Evolutionary conservation across 75 land plant species (phyloP).

Genomic region (Picea sitchensis): DNA sequence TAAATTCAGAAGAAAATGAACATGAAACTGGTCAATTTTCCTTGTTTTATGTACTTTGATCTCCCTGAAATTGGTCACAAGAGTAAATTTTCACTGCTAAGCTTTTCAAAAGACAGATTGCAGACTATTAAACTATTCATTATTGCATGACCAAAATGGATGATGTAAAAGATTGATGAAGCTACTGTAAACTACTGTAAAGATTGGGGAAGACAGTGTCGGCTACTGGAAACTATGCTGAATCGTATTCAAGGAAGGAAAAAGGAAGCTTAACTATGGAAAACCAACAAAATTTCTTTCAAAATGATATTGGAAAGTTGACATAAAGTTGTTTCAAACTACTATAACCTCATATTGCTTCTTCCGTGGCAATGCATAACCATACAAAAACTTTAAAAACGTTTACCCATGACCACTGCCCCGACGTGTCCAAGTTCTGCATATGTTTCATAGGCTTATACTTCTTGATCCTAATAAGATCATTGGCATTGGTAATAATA

Average conservation of each 20-base stretch:
- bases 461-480: no score
- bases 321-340: not conserved
- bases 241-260: not conserved
- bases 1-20: not conserved
- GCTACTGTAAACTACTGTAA: no score
- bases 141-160: not conserved
- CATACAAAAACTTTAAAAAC: not conserved
- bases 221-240: not conserved
- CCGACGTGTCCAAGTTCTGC: no score
- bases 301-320: not conserved
- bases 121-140: not conserved
- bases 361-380: not conserved
- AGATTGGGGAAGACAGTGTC: not conserved
- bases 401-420: no score
- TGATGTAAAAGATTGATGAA: not conserved
- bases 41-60: not conserved
- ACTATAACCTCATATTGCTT: not conserved
- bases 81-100: not conserved
- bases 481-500: no score
- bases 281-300: not conserved
- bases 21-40: not conserved
- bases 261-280: not conserved
- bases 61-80: not conserved
- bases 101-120: not conserved
- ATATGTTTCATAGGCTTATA: no score